Conservation (phyloP, 805 yeast species). For the Saturnispora diversa region DNA sequence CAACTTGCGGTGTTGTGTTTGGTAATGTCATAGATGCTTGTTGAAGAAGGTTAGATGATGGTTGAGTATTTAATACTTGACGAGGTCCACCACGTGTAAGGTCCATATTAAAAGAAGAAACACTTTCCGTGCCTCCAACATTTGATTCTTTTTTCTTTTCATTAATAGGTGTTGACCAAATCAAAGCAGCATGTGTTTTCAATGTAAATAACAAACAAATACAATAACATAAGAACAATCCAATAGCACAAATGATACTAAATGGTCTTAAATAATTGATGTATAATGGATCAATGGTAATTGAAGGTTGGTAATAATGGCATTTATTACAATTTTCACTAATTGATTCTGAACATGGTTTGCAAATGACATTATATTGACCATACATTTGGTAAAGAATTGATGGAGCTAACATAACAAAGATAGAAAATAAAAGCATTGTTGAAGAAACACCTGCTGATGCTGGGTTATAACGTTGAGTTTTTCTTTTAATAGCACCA, state of each 20-base stretch:
- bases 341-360: constrained; percentile 34
- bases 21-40: no score
- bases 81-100: no score
- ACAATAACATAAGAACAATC: constrained; percentile 73
- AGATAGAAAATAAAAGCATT: constrained; percentile 82
- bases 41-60: constrained; percentile 10
- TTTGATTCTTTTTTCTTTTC: constrained; percentile 26
- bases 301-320: constrained; percentile 68
- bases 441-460: constrained; percentile 97
- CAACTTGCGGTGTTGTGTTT: constrained; percentile 6
- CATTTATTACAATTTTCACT: constrained; percentile 53
- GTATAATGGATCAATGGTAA: constrained; percentile 62
- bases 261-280: constrained; percentile 69
- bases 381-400: constrained; percentile 86
- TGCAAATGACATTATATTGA: constrained; percentile 68
- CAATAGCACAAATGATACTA: constrained; percentile 68
- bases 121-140: constrained; percentile 18
- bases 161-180: constrained; percentile 70
- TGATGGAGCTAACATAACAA: constrained; percentile 90
- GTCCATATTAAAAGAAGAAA: constrained; percentile 23
- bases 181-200: constrained; percentile 92
- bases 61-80: constrained; percentile 6
- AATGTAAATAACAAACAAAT: constrained; percentile 90
- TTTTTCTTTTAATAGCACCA: constrained; percentile 86
- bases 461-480: constrained; percentile 91